These are phyloP conservation scores for Lodderomyces jiufengensis DNA, from an alignment of 1,139 yeast genomes.

Conservation along the genomic window DNA sequence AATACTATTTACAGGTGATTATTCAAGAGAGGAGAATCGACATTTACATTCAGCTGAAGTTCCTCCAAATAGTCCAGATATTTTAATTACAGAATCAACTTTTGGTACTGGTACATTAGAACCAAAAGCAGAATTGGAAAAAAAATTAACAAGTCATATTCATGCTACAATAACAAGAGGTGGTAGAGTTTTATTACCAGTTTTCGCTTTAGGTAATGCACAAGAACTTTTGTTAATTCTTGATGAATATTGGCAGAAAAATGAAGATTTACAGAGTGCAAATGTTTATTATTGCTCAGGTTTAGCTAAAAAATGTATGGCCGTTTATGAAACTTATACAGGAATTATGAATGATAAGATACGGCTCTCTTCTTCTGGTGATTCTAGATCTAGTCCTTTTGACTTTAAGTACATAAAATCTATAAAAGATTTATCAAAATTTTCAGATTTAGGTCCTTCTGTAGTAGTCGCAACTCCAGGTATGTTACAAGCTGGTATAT, in stretches of 20 bases:
- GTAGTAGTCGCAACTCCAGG: constrained; percentile 98
- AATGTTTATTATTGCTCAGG: constrained; percentile 90
- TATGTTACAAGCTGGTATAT: constrained; percentile 94
- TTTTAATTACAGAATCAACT: constrained; percentile 90
- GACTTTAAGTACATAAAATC: constrained; percentile 83
- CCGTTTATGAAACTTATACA: constrained; percentile 93
- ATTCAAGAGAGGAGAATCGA: constrained; percentile 91
- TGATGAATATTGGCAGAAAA: constrained; percentile 90
- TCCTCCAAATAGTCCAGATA: constrained; percentile 86
- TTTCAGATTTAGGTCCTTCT: constrained; percentile 93
- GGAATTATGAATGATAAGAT: constrained; percentile 96
- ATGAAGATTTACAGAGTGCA: constrained; percentile 77
- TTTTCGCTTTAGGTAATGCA: constrained; percentile 94
- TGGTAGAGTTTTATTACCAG: constrained; percentile 90
- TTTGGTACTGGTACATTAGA: constrained; percentile 98
- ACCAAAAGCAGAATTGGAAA: constrained; percentile 82
- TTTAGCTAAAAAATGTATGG: constrained; percentile 93
- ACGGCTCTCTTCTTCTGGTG: constrained; percentile 54
- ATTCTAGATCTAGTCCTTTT: constrained; percentile 65
- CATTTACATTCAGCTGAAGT: constrained; percentile 95
- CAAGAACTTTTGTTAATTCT: constrained; percentile 85
- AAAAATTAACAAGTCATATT: constrained; percentile 71
- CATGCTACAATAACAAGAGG: constrained; percentile 85
- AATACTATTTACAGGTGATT: constrained; percentile 91
- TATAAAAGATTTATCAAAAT: constrained; percentile 72